phyloP scores from a whole-genome alignment of 768 basidiomycete genomes.

The Boletus subcaerulescens region DNA sequence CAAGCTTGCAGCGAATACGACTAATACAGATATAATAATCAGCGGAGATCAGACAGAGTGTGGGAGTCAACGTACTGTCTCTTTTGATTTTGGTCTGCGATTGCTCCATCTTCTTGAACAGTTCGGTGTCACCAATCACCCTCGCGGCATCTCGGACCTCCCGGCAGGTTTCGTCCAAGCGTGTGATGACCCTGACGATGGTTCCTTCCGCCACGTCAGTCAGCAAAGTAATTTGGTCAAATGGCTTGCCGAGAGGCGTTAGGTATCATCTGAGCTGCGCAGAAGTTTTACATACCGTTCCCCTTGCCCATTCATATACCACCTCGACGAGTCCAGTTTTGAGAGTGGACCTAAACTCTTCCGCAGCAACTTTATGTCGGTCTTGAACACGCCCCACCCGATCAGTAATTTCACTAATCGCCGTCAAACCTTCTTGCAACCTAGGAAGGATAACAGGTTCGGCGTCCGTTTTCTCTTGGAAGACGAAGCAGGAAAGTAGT shows the following conservation, averaged over 20 bases:
- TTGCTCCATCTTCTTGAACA: slow-evolving; percentile 99
- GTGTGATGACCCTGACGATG: slow-evolving; percentile 93
- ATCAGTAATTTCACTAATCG: slow-evolving; percentile 75
- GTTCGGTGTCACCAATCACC: slow-evolving; percentile 91
- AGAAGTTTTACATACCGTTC: slow-evolving; percentile 69
- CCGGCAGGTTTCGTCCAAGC: slow-evolving; percentile 93
- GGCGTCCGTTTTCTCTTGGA: slow-evolving; percentile 95
- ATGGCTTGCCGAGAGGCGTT: slow-evolving; percentile 59
- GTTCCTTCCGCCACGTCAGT: slow-evolving; percentile 97
- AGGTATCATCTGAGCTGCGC: background rate
- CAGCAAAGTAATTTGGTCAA: slow-evolving; percentile 87
- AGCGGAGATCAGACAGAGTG: background rate
- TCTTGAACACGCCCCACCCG: slow-evolving; percentile 80
- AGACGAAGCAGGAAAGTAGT: slow-evolving; percentile 92
- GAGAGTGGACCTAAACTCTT: slow-evolving; percentile 73
- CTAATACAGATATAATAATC: slow-evolving; percentile 35
- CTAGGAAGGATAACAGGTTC: slow-evolving; percentile 81
- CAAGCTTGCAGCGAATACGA: slow-evolving; percentile 84
- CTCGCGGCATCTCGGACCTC: slow-evolving; percentile 97
- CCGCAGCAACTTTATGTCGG: slow-evolving; percentile 69
- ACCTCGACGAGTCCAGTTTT: slow-evolving; percentile 94
- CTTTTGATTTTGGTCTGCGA: slow-evolving; percentile 91
- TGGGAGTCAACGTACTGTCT: slow-evolving; percentile 69
- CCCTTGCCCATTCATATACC: slow-evolving; percentile 99
- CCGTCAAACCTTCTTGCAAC: slow-evolving; percentile 75